Evolutionary conservation across 2,329 filamentous ascomycete species (phyloP).

Genomic region (Penicillium janthinellum): DNA sequence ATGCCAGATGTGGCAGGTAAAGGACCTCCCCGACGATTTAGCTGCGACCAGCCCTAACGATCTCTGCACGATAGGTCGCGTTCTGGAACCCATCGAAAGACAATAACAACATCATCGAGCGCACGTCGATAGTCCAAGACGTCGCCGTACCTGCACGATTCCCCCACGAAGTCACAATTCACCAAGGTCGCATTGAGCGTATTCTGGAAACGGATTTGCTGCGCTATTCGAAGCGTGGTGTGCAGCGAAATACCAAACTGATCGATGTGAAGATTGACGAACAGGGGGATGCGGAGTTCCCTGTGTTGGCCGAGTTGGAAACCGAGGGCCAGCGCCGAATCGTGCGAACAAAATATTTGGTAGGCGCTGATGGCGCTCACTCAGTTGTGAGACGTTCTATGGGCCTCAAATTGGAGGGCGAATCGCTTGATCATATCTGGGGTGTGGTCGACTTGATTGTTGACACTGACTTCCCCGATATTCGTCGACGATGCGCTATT

Average conservation of each 20-base stretch:
- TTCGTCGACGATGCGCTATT: slow-evolving; percentile 77
- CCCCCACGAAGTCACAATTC: slow-evolving; percentile 69
- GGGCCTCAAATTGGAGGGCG: slow-evolving; percentile 59
- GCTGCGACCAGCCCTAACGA: not conserved
- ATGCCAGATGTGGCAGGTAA: slow-evolving; percentile 52
- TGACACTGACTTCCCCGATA: slow-evolving; percentile 74
- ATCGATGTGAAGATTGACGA: slow-evolving; percentile 62
- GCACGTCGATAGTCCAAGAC: slow-evolving; percentile 57
- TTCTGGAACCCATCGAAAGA: slow-evolving; percentile 68
- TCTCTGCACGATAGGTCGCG: slow-evolving; percentile 41
- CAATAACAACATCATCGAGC: slow-evolving; percentile 56
- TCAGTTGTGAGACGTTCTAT: slow-evolving; percentile 65
- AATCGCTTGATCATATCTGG: slow-evolving; percentile 72
- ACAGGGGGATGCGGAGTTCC: slow-evolving; percentile 44
- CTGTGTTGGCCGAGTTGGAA: slow-evolving; percentile 39
- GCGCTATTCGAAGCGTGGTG: slow-evolving; percentile 57
- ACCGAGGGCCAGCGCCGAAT: slow-evolving; percentile 33
- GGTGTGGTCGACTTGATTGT: slow-evolving; percentile 75
- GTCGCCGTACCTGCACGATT: slow-evolving; percentile 69
- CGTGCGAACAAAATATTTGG: slow-evolving; percentile 68
- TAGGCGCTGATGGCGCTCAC: slow-evolving; percentile 70
- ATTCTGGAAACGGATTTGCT: slow-evolving; percentile 68
- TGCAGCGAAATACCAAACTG: slow-evolving; percentile 69
- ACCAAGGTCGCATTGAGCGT: slow-evolving; percentile 71
- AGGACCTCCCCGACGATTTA: not conserved